A percentile compares a stretch with the other conserved stretches of the same genome.
These are phyloP conservation scores for Pseudopyricularia javanii DNA, from an alignment of 2,329 filamentous ascomycete genomes.

Conservation along the genomic window DNA sequence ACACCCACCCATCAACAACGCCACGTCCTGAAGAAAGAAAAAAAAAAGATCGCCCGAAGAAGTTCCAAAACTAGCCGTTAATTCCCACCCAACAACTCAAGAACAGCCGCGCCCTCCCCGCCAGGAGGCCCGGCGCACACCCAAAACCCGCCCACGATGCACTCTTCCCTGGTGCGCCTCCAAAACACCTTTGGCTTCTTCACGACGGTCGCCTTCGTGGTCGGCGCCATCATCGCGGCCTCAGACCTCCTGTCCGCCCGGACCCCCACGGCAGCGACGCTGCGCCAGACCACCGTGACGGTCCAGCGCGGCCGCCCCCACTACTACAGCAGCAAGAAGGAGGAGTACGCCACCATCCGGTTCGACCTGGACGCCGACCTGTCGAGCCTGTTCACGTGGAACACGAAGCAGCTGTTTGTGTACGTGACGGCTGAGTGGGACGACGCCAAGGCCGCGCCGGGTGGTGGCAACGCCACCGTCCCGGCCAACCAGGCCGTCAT, in stretches of 20 bases:
- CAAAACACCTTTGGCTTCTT: slow-evolving; percentile 98
- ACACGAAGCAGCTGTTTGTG: slow-evolving; percentile 96
- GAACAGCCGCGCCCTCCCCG: neutral
- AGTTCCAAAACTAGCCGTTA: too few relatives aligned
- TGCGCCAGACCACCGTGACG: slow-evolving; percentile 66
- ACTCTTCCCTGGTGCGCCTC: slow-evolving; percentile 70
- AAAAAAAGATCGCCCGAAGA: too few relatives aligned
- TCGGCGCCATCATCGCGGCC: slow-evolving; percentile 68
- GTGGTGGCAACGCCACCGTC: slow-evolving; percentile 17
- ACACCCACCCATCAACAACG: too few relatives aligned
- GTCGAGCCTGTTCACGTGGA: slow-evolving; percentile 92
- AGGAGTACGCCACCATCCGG: slow-evolving; percentile 90
- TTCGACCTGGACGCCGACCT: slow-evolving; percentile 92
- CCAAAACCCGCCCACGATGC: slow-evolving; percentile 46
- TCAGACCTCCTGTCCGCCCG: slow-evolving; percentile 64
- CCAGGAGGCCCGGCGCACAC: neutral
- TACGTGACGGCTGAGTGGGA: slow-evolving; percentile 79
- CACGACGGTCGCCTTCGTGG: slow-evolving; percentile 78
- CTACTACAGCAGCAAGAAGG: slow-evolving; percentile 84
- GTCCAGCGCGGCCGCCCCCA: slow-evolving; percentile 88
- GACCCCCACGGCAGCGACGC: slow-evolving; percentile 45
- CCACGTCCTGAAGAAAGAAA: too few relatives aligned
- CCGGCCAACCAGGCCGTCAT: slow-evolving; percentile 66
- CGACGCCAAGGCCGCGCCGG: slow-evolving; percentile 3
- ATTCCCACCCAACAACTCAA: too few relatives aligned